Conservation (phyloP, 1,284 basidiomycete genomes). For the Papiliotrema terrestris region DNA sequence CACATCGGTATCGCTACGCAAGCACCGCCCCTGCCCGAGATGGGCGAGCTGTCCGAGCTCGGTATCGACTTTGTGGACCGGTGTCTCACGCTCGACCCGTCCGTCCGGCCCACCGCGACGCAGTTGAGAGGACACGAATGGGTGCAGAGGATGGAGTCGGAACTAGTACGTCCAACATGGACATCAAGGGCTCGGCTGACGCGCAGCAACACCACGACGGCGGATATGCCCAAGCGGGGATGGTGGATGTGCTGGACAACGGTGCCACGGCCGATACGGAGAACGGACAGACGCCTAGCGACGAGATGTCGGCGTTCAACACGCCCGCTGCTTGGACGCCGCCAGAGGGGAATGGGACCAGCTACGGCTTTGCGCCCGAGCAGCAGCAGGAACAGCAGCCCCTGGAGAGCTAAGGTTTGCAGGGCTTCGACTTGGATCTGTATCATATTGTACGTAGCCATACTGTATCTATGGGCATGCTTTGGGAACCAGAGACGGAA, state of each 20-base stretch:
- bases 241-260: background rate
- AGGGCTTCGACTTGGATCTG: too few relatives aligned
- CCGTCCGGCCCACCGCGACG: slow-evolving; percentile 74
- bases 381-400: too few relatives aligned
- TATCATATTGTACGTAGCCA: too few relatives aligned
- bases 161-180: slow-evolving; percentile 22
- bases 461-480: too few relatives aligned
- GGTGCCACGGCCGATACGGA: background rate
- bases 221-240: background rate
- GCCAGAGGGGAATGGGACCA: too few relatives aligned
- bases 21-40: slow-evolving; percentile 90
- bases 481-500: too few relatives aligned
- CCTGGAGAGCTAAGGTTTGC: too few relatives aligned
- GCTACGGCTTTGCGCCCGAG: too few relatives aligned
- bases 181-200: background rate
- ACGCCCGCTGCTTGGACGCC: background rate
- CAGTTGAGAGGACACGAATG: slow-evolving; percentile 88
- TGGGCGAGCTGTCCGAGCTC: slow-evolving; percentile 78
- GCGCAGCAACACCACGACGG: background rate
- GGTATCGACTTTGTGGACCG: slow-evolving; percentile 94
- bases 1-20: slow-evolving; percentile 97
- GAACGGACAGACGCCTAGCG: background rate
- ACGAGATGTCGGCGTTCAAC: background rate
- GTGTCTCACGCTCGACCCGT: slow-evolving; percentile 85
- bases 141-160: slow-evolving; percentile 57